Evolutionary conservation across 1,284 basidiomycete genomes (phyloP).

Genomic region (Ganoderma resinaceum): DNA sequence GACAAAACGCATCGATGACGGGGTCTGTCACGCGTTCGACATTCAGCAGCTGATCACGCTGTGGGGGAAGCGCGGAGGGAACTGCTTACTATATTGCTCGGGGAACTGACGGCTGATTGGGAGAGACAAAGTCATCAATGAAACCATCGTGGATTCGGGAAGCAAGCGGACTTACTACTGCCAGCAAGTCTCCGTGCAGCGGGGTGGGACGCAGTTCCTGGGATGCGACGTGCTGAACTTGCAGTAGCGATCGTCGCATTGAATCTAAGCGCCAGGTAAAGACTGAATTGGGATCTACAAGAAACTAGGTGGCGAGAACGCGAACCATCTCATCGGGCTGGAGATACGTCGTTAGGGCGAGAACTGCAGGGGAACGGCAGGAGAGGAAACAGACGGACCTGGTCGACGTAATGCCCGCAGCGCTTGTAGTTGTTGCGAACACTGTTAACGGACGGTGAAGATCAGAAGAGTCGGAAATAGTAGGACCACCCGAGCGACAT

Average conservation of each 20-base stretch:
- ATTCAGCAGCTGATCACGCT: conserved; percentile 21
- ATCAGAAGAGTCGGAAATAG: conserved; percentile 19
- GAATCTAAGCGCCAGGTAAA: conserved; percentile 46
- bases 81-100: conserved; percentile 59
- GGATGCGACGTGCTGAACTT: conserved; percentile 75
- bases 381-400: conserved; percentile 49
- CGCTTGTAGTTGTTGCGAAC: conserved; percentile 61
- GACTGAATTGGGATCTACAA: conserved; percentile 33
- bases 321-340: conserved; percentile 66
- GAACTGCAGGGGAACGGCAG: conserved; percentile 15
- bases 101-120: conserved; percentile 70
- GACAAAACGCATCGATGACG: conserved; percentile 53
- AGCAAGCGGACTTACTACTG: conserved; percentile 64
- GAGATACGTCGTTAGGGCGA: conserved; percentile 29
- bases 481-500: conserved; percentile 32
- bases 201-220: conserved; percentile 58
- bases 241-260: conserved; percentile 69
- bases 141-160: not conserved
- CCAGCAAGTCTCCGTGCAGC: conserved; percentile 73
- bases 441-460: conserved; percentile 40
- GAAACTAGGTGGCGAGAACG: conserved; percentile 24
- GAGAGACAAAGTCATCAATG: conserved; percentile 29
- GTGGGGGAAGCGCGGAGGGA: conserved; percentile 12
- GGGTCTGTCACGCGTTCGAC: conserved; percentile 43
- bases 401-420: conserved; percentile 62